A percentile compares a stretch with the other conserved stretches of the same genome.
phyloP scores from a whole-genome alignment of 768 basidiomycete species.

The Mycena polygramma region DNA sequence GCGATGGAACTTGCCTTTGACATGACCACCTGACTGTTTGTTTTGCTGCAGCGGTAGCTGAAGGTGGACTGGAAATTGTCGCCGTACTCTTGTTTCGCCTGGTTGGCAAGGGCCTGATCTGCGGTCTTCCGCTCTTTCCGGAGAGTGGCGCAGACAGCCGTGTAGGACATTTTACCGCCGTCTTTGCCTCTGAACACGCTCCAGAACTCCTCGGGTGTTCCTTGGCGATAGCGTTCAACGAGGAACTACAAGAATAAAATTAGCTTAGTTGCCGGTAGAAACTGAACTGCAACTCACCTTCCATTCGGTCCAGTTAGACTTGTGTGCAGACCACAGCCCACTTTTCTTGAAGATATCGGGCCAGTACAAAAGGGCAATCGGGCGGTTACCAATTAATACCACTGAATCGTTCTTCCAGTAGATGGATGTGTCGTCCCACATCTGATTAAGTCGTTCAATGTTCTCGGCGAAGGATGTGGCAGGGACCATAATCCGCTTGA shows the following conservation, averaged over 20 bases:
- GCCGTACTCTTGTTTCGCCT: slow-evolving; percentile 34
- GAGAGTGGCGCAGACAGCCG: slow-evolving; percentile 31
- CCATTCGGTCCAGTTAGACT: slow-evolving; percentile 35
- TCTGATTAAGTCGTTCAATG: slow-evolving; percentile 38
- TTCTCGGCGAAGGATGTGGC: slow-evolving; percentile 40
- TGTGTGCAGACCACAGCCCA: slow-evolving; percentile 25
- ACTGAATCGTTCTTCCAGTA: slow-evolving; percentile 39
- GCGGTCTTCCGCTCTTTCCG: slow-evolving; percentile 13
- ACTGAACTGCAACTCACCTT: too few relatives aligned
- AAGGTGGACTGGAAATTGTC: slow-evolving; percentile 31
- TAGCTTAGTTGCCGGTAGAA: too few relatives aligned
- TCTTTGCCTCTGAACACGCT: slow-evolving; percentile 27
- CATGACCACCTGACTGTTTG: slow-evolving; percentile 22
- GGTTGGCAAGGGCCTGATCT: slow-evolving; percentile 26
- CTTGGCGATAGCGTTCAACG: slow-evolving; percentile 29
- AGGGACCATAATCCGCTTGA: slow-evolving; percentile 10
- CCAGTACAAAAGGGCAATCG: slow-evolving; percentile 25
- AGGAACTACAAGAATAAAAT: too few relatives aligned
- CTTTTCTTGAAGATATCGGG: slow-evolving; percentile 22
- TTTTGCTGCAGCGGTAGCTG: slow-evolving; percentile 36
- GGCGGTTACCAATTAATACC: slow-evolving; percentile 34
- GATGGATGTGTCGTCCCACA: slow-evolving; percentile 44
- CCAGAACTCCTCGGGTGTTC: slow-evolving; percentile 38
- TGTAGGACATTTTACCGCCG: slow-evolving; percentile 34
- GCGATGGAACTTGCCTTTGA: slow-evolving; percentile 32